phyloP scores from a whole-genome alignment of 2,329 filamentous ascomycete genomes.

The Hymenoscyphus fraxineus region DNA sequence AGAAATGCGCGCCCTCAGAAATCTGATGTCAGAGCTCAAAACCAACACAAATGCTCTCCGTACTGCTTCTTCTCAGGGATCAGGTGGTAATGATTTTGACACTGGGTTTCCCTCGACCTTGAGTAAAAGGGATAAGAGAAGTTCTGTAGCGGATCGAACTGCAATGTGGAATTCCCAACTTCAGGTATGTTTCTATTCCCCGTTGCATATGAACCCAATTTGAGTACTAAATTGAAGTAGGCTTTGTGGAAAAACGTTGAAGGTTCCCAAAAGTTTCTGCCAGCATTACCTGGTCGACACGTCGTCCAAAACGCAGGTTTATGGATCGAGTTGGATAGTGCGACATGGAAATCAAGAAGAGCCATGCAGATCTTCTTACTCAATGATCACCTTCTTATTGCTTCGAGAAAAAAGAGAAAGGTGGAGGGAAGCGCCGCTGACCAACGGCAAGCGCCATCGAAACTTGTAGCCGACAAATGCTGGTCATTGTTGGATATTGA shows the following conservation, averaged over 20 bases:
- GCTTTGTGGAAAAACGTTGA: slow-evolving; percentile 96
- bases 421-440: slow-evolving; percentile 58
- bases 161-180: slow-evolving; percentile 67
- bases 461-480: slow-evolving; percentile 88
- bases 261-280: slow-evolving; percentile 93
- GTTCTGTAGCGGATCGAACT: slow-evolving; percentile 72
- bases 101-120: slow-evolving; percentile 52
- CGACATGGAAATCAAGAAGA: slow-evolving; percentile 89
- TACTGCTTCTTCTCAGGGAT: slow-evolving; percentile 52
- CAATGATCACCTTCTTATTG: slow-evolving; percentile 90
- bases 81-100: slow-evolving; percentile 46
- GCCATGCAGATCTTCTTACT: slow-evolving; percentile 88
- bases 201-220: neutral
- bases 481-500: slow-evolving; percentile 93
- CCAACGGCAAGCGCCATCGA: slow-evolving; percentile 53
- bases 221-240: slow-evolving; percentile 37
- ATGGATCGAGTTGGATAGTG: slow-evolving; percentile 96
- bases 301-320: slow-evolving; percentile 88
- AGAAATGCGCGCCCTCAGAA: slow-evolving; percentile 88
- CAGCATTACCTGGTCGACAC: slow-evolving; percentile 84
- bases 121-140: slow-evolving; percentile 76
- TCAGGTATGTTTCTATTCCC: slow-evolving; percentile 35
- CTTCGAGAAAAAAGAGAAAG: slow-evolving; percentile 88
- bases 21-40: slow-evolving; percentile 90
- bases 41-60: slow-evolving; percentile 66